Evolutionary conservation across 2,329 filamentous ascomycete genomes (phyloP), one percentile per base, ranked within the genome.

Genomic region (Xylariales sp.): DNA sequence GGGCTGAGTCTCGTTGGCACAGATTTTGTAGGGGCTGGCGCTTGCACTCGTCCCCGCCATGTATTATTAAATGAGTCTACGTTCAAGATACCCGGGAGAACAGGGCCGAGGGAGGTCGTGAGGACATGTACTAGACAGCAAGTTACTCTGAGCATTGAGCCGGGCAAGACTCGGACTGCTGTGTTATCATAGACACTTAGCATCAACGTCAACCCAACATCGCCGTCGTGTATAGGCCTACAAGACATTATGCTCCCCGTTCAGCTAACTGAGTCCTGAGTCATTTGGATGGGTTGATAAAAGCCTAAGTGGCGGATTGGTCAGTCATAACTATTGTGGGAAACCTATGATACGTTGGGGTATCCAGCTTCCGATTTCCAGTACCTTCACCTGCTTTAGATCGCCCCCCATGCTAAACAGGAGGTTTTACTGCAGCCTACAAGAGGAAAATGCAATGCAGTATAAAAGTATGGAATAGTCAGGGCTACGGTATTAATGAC

Each of bases 61-160:
- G 60, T 60, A 66, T 53, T 65, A 61, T 18, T 60, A 65, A 46
- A 60, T 54, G 57, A 64, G 52, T 54, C 34, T 60, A 34, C 52
- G 39, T 61, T 57, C 45, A 58, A 59, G 55, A 67, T 64, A 69
- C 64, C 60, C 56, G 39, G 55, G 56, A 43, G 54, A 53, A 66
- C 34, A 45, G 36, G 54, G 49, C 62, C 36, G 41, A 28, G 28
- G 53, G 32, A 36, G 7, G 61, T 50, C 14, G 23, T 23, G 23
- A 23, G 23, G 23, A 23, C 30, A 48, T 49, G 14, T 50, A 46
- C 45, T 14, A 41, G 52, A 55, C 18, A 46, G 48, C 18, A 46
- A 52, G 32, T 58, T 28, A 36, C n/a, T 57, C 14, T 7, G 18
- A n/a, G 10, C 45, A 53, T 50, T 34, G 28, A 39, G 50, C 36